phyloP scores from a whole-genome alignment of 2,329 filamentous ascomycete genomes.

The Byssothecium circinans region DNA sequence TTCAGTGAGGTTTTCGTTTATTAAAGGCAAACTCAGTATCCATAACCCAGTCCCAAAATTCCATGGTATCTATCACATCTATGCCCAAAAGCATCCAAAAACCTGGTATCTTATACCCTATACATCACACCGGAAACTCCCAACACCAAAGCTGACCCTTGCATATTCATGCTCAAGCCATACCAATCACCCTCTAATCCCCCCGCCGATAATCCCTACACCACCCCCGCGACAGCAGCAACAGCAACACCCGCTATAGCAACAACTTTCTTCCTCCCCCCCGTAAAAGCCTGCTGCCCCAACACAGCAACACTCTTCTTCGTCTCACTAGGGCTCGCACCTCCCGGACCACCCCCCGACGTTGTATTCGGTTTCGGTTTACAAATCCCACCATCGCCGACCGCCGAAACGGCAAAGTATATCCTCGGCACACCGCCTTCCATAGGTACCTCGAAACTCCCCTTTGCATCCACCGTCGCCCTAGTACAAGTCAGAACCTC shows the following conservation, averaged over 20 bases:
- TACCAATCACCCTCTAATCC: too few relatives aligned
- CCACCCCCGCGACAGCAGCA: background rate
- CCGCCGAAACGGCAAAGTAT: slow-evolving; percentile 33
- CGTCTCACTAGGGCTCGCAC: background rate
- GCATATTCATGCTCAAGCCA: too few relatives aligned
- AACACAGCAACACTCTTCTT: background rate
- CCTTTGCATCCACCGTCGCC: slow-evolving; percentile 23
- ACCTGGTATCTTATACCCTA: too few relatives aligned
- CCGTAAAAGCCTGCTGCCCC: background rate
- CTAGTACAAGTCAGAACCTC: slow-evolving; percentile 40
- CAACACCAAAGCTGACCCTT: too few relatives aligned
- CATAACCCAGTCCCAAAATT: too few relatives aligned
- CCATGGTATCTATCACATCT: too few relatives aligned
- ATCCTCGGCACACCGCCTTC: slow-evolving; percentile 37
- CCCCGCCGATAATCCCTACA: too few relatives aligned
- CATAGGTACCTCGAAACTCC: slow-evolving; percentile 40
- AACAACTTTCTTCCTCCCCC: background rate
- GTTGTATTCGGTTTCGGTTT: background rate
- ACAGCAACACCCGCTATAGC: background rate
- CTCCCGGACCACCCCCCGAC: background rate
- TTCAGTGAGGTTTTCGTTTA: too few relatives aligned
- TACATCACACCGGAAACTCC: too few relatives aligned
- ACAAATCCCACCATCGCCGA: slow-evolving; percentile 22
- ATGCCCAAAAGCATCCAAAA: too few relatives aligned
- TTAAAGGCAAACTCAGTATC: too few relatives aligned